Percentiles rank a stretch among this genome's conserved stretches.
Evolutionary conservation across 768 basidiomycete species (phyloP).

Genomic region (Arthromyces matolae): DNA sequence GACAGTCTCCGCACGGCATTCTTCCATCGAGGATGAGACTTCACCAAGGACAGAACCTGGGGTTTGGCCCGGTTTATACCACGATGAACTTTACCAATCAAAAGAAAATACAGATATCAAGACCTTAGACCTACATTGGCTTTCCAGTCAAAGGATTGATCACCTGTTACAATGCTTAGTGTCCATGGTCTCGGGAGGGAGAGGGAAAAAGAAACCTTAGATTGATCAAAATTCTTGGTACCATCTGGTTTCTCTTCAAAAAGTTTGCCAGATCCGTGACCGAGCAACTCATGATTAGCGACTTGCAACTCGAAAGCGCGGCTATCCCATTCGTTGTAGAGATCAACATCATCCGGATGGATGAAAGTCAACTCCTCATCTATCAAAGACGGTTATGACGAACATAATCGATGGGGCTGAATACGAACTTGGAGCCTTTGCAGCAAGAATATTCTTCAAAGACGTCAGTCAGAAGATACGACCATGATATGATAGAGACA

Average conservation of each 20-base stretch:
- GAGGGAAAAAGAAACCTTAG: slow-evolving; percentile 38
- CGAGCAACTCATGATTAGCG: slow-evolving; percentile 85
- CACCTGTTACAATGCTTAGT: slow-evolving; percentile 38
- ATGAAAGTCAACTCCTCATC: slow-evolving; percentile 81
- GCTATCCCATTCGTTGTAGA: slow-evolving; percentile 77
- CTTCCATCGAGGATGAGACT: slow-evolving; percentile 88
- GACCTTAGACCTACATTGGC: slow-evolving; percentile 48
- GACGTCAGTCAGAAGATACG: not conserved
- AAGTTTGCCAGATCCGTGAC: slow-evolving; percentile 81
- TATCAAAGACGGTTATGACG: slow-evolving; percentile 22
- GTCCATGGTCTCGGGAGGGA: not conserved
- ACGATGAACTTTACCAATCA: slow-evolving; percentile 51
- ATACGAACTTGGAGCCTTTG: slow-evolving; percentile 74
- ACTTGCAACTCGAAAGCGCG: slow-evolving; percentile 85
- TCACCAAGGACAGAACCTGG: slow-evolving; percentile 80
- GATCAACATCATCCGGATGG: slow-evolving; percentile 68
- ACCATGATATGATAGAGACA: slow-evolving; percentile 2
- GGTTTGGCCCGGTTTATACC: slow-evolving; percentile 88
- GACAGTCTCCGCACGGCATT: slow-evolving; percentile 89
- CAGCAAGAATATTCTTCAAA: slow-evolving; percentile 72
- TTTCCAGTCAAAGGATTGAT: slow-evolving; percentile 80
- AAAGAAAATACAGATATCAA: not conserved
- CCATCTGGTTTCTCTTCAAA: slow-evolving; percentile 77
- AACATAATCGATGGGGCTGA: not conserved
- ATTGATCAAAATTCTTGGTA: slow-evolving; percentile 76